Evolutionary conservation across 495 filamentous ascomycete species (phyloP).

Genomic region (Immersiella caudata): DNA sequence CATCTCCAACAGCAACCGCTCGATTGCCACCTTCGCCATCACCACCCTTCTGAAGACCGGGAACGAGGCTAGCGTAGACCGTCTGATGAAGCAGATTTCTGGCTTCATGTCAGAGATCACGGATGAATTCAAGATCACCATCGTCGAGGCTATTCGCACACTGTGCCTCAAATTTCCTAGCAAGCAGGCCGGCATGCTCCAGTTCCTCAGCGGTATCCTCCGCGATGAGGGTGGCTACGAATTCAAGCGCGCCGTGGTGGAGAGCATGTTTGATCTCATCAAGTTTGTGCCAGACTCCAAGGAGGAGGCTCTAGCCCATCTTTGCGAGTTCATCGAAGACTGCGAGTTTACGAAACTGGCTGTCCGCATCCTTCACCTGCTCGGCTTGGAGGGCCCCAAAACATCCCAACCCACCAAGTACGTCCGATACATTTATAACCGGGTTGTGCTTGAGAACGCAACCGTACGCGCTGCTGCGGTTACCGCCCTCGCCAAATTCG

Average conservation of each 20-base stretch:
- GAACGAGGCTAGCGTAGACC: constrained; percentile 94
- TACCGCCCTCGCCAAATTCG: constrained; percentile 94
- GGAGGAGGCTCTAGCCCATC: constrained; percentile 93
- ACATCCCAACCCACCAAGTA: constrained; percentile 97
- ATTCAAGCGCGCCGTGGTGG: constrained; percentile 95
- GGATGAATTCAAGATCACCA: constrained; percentile 99
- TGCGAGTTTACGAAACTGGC: constrained; percentile 99
- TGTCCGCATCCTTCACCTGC: constrained; percentile 88
- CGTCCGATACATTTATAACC: constrained; percentile 99
- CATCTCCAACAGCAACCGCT: constrained; percentile 95
- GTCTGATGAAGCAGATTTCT: constrained; percentile 97
- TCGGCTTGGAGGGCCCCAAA: constrained; percentile 93
- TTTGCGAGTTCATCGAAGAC: constrained; percentile 99
- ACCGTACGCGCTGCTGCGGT: constrained; percentile 95
- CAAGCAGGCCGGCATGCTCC: constrained; percentile 97
- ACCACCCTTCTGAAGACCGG: constrained; percentile 97
- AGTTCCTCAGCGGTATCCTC: constrained; percentile 91
- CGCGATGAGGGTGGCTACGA: constrained; percentile 98
- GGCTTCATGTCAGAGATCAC: constrained; percentile 98
- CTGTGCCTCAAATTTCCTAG: constrained; percentile 96
- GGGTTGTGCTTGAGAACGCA: constrained; percentile 95
- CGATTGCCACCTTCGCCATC: constrained; percentile 97
- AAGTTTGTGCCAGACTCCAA: constrained; percentile 98
- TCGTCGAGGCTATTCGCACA: constrained; percentile 96
- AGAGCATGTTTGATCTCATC: constrained; percentile 99